These are phyloP conservation scores for Polyporus tsugae DNA, from an alignment of 1,284 basidiomycete genomes.

Conservation along the genomic window DNA sequence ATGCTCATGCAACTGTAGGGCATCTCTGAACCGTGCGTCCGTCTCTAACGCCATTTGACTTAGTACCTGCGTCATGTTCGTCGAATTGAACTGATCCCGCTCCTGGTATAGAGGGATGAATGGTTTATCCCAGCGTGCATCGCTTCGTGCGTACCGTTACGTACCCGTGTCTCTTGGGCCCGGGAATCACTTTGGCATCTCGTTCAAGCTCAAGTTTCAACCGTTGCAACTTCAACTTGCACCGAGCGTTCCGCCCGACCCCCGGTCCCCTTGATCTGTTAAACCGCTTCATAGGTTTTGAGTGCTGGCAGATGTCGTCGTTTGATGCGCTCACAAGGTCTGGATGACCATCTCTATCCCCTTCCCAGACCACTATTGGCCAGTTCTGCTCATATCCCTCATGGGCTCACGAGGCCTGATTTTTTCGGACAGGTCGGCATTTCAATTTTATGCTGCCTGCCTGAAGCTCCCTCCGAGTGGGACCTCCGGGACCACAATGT, in stretches of 20 bases:
- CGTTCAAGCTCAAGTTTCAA: too few species aligned
- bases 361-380: background rate
- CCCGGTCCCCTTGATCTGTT: background rate
- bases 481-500: background rate
- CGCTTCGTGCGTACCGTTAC: background rate
- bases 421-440: background rate
- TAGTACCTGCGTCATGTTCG: background rate
- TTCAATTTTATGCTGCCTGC: background rate
- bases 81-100: background rate
- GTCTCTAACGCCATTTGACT: background rate
- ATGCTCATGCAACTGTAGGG: background rate
- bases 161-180: background rate
- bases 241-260: background rate
- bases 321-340: conserved; percentile 1
- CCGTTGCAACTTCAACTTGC: background rate
- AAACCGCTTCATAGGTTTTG: background rate
- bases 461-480: background rate
- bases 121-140: background rate
- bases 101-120: background rate
- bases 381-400: background rate
- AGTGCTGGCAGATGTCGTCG: background rate
- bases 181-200: background rate
- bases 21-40: background rate
- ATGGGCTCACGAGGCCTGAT: background rate
- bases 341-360: background rate